Conservation (phyloP, 805 yeast genomes). For the Debaryomyces maramus region DNA sequence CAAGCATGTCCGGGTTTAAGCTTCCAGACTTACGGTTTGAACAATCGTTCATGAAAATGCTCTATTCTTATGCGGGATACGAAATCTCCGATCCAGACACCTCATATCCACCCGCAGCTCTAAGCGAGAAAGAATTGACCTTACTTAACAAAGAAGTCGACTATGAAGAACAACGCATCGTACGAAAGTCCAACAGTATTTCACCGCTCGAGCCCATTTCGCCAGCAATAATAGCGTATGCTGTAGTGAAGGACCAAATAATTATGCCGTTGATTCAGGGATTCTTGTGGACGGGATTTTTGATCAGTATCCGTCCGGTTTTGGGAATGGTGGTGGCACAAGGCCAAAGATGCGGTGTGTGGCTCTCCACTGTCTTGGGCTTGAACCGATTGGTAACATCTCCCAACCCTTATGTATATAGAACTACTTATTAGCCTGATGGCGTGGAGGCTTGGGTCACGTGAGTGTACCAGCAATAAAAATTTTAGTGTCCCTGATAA, state of each 20-base stretch:
- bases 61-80: slow-evolving; percentile 30
- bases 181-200: slow-evolving; percentile 6
- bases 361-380: slow-evolving; percentile 23
- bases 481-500: neutral
- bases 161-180: slow-evolving; percentile 11
- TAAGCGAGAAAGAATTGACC: slow-evolving; percentile 20
- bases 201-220: slow-evolving; percentile 41
- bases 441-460: neutral
- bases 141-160: slow-evolving; percentile 18
- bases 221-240: slow-evolving; percentile 46
- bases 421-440: neutral
- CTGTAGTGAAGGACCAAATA: slow-evolving; percentile 50
- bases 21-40: slow-evolving; percentile 71
- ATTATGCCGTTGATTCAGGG: slow-evolving; percentile 58
- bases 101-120: neutral
- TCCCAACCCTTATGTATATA: neutral
- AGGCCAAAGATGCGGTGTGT: slow-evolving; percentile 30
- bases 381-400: slow-evolving; percentile 9
- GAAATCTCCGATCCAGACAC: slow-evolving; percentile 8
- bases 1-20: slow-evolving; percentile 11
- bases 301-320: slow-evolving; percentile 40
- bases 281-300: slow-evolving; percentile 42
- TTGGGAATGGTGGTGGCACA: slow-evolving; percentile 21
- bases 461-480: neutral
- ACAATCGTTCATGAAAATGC: slow-evolving; percentile 49